These are phyloP conservation scores for Daedaleopsis nitida DNA, from an alignment of 768 basidiomycete species.

Conservation along the genomic window DNA sequence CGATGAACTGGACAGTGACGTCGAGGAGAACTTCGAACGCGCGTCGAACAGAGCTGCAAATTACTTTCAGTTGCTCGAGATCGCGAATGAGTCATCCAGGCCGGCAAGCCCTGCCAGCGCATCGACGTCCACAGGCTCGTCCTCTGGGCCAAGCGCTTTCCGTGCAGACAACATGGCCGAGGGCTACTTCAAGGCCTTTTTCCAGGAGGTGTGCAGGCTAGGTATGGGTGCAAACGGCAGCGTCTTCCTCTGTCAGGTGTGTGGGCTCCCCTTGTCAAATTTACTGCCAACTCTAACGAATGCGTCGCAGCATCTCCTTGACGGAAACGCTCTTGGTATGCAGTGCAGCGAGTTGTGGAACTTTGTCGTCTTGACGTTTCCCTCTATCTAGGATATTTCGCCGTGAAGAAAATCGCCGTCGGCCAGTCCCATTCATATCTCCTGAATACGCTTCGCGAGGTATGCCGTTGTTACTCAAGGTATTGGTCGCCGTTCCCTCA, in stretches of 20 bases:
- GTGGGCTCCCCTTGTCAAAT: constrained; percentile 17
- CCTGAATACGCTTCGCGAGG: constrained; percentile 79
- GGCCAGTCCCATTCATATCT: constrained; percentile 89
- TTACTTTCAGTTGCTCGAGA: constrained; percentile 78
- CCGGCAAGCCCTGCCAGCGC: constrained; percentile 30
- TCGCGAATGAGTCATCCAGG: constrained; percentile 60
- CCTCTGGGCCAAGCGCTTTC: constrained; percentile 43
- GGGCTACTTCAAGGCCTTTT: constrained; percentile 92
- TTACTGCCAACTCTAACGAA: neutral
- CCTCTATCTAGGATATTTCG: constrained; percentile 66
- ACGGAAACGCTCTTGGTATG: constrained; percentile 80
- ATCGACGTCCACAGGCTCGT: neutral
- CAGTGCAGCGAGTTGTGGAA: neutral
- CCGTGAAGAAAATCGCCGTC: constrained; percentile 96
- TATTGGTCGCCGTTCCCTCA: neutral
- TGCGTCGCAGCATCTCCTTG: constrained; percentile 69
- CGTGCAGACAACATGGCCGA: constrained; percentile 79
- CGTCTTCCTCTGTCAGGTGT: constrained; percentile 85
- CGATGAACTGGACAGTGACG: constrained; percentile 24
- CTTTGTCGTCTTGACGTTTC: neutral
- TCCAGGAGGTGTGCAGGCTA: constrained; percentile 83
- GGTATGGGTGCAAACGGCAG: constrained; percentile 96
- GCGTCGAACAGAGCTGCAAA: constrained; percentile 62
- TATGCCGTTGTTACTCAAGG: constrained; percentile 23
- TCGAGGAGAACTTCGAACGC: constrained; percentile 36